phyloP scores from a whole-genome alignment of 768 basidiomycete species.

The Cystofilobasidium capitatum region DNA sequence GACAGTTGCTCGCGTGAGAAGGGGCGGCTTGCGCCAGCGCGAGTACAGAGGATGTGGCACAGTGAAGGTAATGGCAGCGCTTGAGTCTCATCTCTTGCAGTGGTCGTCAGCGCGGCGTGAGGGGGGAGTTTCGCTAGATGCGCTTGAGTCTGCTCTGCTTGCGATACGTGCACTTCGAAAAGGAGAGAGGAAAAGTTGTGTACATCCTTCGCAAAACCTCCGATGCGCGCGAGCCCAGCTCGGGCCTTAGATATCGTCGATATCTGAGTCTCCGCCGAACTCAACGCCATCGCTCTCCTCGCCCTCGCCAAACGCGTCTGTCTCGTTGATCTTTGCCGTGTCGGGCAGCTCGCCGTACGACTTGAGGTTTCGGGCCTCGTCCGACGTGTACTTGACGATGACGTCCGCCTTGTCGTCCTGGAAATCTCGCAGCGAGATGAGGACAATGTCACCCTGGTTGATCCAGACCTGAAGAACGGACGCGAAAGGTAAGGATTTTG shows the following conservation, averaged over 20 bases:
- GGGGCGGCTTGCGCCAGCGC: no score
- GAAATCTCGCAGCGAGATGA: slow-evolving; percentile 92
- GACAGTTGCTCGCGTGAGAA: no score
- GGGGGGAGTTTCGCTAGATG: no score
- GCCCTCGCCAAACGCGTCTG: slow-evolving; percentile 82
- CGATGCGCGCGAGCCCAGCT: no score
- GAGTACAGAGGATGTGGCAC: no score
- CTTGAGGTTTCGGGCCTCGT: slow-evolving; percentile 73
- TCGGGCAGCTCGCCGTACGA: slow-evolving; percentile 96
- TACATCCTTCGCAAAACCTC: no score
- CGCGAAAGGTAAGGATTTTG: background rate
- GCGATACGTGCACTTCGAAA: no score
- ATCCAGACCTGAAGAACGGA: slow-evolving; percentile 74
- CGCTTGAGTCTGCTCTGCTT: no score
- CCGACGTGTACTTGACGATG: slow-evolving; percentile 95
- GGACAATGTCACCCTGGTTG: slow-evolving; percentile 92
- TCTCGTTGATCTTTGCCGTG: slow-evolving; percentile 44
- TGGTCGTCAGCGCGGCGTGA: no score
- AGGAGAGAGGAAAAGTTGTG: no score
- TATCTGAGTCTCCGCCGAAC: slow-evolving; percentile 28
- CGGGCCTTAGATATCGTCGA: slow-evolving; percentile 27
- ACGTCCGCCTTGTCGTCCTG: slow-evolving; percentile 99
- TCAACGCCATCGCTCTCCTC: slow-evolving; percentile 44
- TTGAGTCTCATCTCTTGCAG: no score
- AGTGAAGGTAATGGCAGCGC: no score